Conservation (phyloP, 305 asterid species). For the Rubia tinctorum region DNA sequence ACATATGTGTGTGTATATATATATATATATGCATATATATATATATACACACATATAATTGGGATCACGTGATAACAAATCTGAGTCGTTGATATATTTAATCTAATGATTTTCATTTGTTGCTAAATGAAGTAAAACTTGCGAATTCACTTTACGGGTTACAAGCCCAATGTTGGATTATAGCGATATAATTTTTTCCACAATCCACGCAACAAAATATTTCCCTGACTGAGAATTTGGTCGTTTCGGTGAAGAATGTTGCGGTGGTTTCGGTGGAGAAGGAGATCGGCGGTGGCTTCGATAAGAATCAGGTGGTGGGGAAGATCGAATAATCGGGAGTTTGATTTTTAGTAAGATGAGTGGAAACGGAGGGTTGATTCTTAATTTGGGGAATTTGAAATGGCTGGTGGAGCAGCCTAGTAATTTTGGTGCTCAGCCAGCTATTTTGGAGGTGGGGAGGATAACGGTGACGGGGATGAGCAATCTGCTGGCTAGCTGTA, state of each 20-base stretch:
- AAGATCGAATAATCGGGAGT: slow-evolving; percentile 57
- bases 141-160: too few relatives aligned
- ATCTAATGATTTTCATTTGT: too few relatives aligned
- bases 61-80: too few relatives aligned
- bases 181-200: too few relatives aligned
- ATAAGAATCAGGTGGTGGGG: slow-evolving; percentile 39
- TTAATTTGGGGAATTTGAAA: slow-evolving; percentile 28
- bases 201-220: too few relatives aligned
- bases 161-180: too few relatives aligned
- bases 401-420: slow-evolving; percentile 84
- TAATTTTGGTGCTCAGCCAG: slow-evolving; percentile 33
- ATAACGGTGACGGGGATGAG: slow-evolving; percentile 58
- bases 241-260: slow-evolving; percentile 36
- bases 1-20: too few relatives aligned
- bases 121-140: too few relatives aligned
- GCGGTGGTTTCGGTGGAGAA: slow-evolving; percentile 30
- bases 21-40: too few relatives aligned
- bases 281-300: too few relatives aligned
- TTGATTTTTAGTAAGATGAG: slow-evolving; percentile 40
- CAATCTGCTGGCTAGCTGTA: slow-evolving; percentile 38
- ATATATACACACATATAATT: too few relatives aligned
- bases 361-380: slow-evolving; percentile 61
- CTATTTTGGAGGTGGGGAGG: slow-evolving; percentile 48
- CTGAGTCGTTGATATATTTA: too few relatives aligned
- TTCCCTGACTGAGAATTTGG: slow-evolving; percentile 24